Evolutionary conservation across 2,329 filamentous ascomycete genomes (phyloP), one percentile per base, ranked within the genome.

Genomic region (Clarireedia paspali): DNA sequence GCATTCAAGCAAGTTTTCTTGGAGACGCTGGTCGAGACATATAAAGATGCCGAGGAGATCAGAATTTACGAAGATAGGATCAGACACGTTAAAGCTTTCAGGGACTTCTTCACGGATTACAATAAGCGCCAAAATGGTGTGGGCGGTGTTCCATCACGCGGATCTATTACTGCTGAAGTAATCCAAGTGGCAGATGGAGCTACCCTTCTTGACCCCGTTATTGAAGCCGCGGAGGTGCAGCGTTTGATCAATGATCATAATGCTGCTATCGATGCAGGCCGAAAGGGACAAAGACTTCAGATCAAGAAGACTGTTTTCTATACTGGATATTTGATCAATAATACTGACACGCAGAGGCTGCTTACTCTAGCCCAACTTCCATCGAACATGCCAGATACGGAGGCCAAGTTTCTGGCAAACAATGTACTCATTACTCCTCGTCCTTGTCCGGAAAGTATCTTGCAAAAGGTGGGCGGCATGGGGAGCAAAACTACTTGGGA

Each of bases 161-260:
- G 79, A 6, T 80, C 87, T 0, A 84, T 97, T 60, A 75, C 70
- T 7, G 84, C 87, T 36, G 89, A 96, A 68, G 91, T 97, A 20
- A 80, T 97, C 23, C 89, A 92, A 67, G 91, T 99, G 14, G 79
- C 84, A 3, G 91, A 96, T 68, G 79, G 82, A 57, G 82, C 83
- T 27, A 87, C 82, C 5, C 83, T 77, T 50, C 80, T 96, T 36
- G 84, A 94, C 62, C 89, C 91, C 1, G 80, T 91, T 36, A 76
- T 81, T 17, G 91, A 96, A 73, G 81, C 91, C 38, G 85, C 87
- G 15, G 87, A 92, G 69, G 83, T 97, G 14, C 91, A 96, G 72
- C 85, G 87, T 62, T 86, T 96, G 77, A 86, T 97, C 72, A 92
- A 95, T 68, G 77, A 81, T 20, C 92, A 97, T 75, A 99, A 97